A percentile compares a stretch with the other conserved stretches of the same genome.
These are phyloP conservation scores for Lineolata rhizophorae DNA, from an alignment of 495 filamentous ascomycete genomes.

Conservation along the genomic window DNA sequence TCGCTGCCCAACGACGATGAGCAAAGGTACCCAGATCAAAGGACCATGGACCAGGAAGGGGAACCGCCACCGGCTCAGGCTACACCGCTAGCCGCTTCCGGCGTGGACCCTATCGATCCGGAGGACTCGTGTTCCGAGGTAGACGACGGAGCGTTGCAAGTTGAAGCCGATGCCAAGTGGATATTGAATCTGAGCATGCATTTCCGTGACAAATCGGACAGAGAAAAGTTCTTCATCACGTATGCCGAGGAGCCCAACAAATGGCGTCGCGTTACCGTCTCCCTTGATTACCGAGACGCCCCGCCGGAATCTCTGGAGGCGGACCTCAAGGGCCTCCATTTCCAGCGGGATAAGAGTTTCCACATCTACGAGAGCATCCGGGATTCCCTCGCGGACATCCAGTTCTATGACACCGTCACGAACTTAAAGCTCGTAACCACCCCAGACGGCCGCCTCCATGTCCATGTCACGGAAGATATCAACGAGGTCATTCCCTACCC, in stretches of 20 bases:
- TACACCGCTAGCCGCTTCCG: too few relatives aligned
- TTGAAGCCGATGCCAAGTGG: constrained; percentile 77
- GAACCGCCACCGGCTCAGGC: background rate
- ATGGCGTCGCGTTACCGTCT: constrained; percentile 81
- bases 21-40: background rate
- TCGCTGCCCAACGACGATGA: background rate
- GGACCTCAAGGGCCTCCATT: constrained; percentile 55
- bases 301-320: constrained; percentile 64
- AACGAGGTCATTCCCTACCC: constrained; percentile 91
- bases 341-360: constrained; percentile 84
- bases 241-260: constrained; percentile 58
- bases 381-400: constrained; percentile 72
- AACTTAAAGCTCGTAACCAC: constrained; percentile 87
- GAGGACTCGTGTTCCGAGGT: too few relatives aligned
- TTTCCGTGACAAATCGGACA: constrained; percentile 80
- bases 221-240: constrained; percentile 97
- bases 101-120: too few relatives aligned
- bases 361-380: constrained; percentile 91
- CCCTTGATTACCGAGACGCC: constrained; percentile 76
- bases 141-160: constrained; percentile 27
- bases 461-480: constrained; percentile 94
- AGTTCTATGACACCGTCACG: constrained; percentile 89
- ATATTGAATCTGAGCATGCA: constrained; percentile 98
- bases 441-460: constrained; percentile 74
- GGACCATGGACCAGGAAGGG: background rate